phyloP scores from a whole-genome alignment of 1,284 basidiomycete genomes.

The Athelia psychrophila region DNA sequence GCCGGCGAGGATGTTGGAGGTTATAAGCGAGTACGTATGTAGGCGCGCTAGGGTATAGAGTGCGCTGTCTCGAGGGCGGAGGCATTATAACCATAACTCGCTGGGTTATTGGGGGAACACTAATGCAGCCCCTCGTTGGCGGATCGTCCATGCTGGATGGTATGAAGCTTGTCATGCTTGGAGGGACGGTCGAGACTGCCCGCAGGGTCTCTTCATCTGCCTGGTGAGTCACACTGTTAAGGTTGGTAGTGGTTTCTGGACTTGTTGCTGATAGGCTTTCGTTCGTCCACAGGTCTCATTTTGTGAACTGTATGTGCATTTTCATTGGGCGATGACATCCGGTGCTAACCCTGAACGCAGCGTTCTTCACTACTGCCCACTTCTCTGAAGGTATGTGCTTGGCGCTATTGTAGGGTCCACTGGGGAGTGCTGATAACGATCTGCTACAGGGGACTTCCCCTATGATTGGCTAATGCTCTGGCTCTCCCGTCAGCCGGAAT shows the following conservation, averaged over 20 bases:
- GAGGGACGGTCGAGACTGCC: slow-evolving; percentile 82
- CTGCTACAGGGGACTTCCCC: not conserved
- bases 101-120: too few relatives aligned
- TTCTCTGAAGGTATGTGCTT: slow-evolving; percentile 52
- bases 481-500: slow-evolving; percentile 49
- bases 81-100: too few relatives aligned
- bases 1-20: too few relatives aligned
- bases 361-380: slow-evolving; percentile 83
- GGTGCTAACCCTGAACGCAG: slow-evolving; percentile 31
- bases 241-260: too few relatives aligned
- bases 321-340: too few relatives aligned
- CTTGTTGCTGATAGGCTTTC: too few relatives aligned
- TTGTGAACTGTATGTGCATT: slow-evolving; percentile 69
- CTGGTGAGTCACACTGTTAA: slow-evolving; percentile 48
- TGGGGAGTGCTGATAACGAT: too few relatives aligned
- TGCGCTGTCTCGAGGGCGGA: too few relatives aligned
- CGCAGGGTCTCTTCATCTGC: slow-evolving; percentile 75
- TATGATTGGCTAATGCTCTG: slow-evolving; percentile 20
- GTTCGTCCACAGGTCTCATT: slow-evolving; percentile 55
- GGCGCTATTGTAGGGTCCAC: too few relatives aligned
- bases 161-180: slow-evolving; percentile 82
- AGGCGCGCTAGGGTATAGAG: too few relatives aligned
- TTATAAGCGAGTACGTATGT: too few relatives aligned
- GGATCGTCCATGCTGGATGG: slow-evolving; percentile 78
- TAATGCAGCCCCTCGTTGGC: slow-evolving; percentile 76